Evolutionary conservation across 2,329 filamentous ascomycete genomes (phyloP), one percentile per base, ranked within the genome.

Genomic region (Exophiala calicioides): DNA sequence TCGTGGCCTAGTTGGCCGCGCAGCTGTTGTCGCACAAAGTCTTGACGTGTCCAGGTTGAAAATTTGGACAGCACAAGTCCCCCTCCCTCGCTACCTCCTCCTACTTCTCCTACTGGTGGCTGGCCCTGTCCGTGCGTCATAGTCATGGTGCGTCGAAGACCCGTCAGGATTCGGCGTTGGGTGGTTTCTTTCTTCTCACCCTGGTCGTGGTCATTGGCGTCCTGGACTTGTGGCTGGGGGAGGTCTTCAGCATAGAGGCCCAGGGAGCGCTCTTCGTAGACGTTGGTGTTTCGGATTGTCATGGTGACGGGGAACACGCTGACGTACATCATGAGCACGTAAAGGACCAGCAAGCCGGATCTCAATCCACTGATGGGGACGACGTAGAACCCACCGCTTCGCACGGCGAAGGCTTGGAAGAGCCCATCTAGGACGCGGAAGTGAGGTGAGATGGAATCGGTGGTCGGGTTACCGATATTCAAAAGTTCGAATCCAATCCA

Each of bases 261-360:
- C 1, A 87, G 69, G 0, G 79, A 82, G 5, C 81, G 73, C 58
- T 88, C 83, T 61, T 87, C 84, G 60, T 88, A 88, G 21, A 85
- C 79, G 59, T 87, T 87, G 29, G 82, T 84, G 60, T 83, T 80
- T 42, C 91, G 89, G 60, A 97, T 86, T 5, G 88, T 93, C 60
- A 97, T 97, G 63, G 93, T 91, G 59, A 97, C 95, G 4, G 91
- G 91, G 59, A 95, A 95, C 50, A 96, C 88, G 47, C 90, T 95
- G 53, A 97, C 95, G 68, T 97, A 97, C 93, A 97, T 97, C 93
- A 97, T 97, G 67, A 97, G 84, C 68, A 97, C 75, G 70, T 96
- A 97, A 18, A 90, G 88, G 10, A 94, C 89, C 44, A 80, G 77
- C 2, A 80, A 68, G 3, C 68, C 72, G 10, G 79, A 75, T 16